These are phyloP conservation scores for Zygosaccharomyces sapae DNA, from an alignment of 1,139 yeast genomes.

Conservation along the genomic window DNA sequence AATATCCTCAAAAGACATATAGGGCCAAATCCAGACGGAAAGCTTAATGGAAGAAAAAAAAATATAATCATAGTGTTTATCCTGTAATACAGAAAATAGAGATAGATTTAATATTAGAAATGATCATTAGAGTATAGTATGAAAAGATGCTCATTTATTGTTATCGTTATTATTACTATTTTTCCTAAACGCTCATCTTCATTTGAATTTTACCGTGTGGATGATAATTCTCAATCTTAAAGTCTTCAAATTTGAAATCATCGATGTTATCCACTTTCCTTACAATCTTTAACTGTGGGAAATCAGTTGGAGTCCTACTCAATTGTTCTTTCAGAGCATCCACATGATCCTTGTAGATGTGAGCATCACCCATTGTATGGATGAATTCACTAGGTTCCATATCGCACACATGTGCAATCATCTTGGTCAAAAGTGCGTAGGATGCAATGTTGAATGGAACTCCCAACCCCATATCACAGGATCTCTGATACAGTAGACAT, in stretches of 20 bases:
- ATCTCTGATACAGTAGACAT: slow-evolving; percentile 88
- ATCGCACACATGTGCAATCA: slow-evolving; percentile 92
- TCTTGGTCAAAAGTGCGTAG: slow-evolving; percentile 82
- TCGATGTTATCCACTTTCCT: slow-evolving; percentile 70
- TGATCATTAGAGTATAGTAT: background rate
- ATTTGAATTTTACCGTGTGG: slow-evolving; percentile 83
- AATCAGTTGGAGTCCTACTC: slow-evolving; percentile 64
- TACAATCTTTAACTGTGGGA: slow-evolving; percentile 72
- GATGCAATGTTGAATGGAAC: slow-evolving; percentile 98
- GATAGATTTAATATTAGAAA: background rate
- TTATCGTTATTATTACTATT: background rate
- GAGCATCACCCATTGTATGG: slow-evolving; percentile 96
- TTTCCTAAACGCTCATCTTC: slow-evolving; percentile 61
- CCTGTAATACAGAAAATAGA: background rate
- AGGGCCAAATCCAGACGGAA: slow-evolving; percentile 22
- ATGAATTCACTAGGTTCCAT: slow-evolving; percentile 94
- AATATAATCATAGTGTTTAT: slow-evolving; percentile 2
- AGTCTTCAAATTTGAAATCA: slow-evolving; percentile 84
- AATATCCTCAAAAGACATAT: slow-evolving; percentile 25
- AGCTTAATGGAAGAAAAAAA: background rate
- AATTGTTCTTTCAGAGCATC: slow-evolving; percentile 84
- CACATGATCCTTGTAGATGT: slow-evolving; percentile 86
- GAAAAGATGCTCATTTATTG: background rate
- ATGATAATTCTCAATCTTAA: slow-evolving; percentile 69
- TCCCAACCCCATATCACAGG: slow-evolving; percentile 99